A percentile compares a stretch with the other conserved stretches of the same genome.
These are phyloP conservation scores for Wallacemonas sp. DNA, from an alignment of 208 protist genomes.

Conservation along the genomic window DNA sequence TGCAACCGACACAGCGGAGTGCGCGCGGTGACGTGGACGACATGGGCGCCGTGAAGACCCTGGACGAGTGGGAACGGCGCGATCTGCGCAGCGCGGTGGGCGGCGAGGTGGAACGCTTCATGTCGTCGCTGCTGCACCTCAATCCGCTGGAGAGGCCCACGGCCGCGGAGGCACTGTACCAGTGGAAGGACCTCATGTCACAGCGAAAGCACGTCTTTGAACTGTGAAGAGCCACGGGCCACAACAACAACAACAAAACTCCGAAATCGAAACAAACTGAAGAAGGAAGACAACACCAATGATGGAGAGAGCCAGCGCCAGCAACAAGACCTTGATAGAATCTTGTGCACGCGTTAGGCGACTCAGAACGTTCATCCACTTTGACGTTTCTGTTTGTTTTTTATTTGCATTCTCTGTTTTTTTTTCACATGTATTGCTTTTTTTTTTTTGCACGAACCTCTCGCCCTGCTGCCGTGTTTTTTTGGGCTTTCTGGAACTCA, in stretches of 20 bases:
- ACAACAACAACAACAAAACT: not conserved
- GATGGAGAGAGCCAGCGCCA: too few species aligned
- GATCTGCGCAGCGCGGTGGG: conserved; percentile 50
- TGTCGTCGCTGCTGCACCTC: conserved; percentile 51
- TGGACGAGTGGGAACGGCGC: conserved; percentile 51
- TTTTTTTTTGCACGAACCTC: too few species aligned
- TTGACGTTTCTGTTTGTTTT: too few species aligned
- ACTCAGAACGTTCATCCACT: too few species aligned
- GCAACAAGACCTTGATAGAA: too few species aligned
- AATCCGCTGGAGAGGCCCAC: conserved; percentile 68
- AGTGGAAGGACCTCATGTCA: conserved; percentile 53
- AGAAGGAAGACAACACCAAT: too few species aligned
- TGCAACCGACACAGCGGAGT: not conserved
- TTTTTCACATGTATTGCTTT: not conserved
- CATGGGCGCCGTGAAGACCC: conserved; percentile 16
- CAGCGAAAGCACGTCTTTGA: not conserved
- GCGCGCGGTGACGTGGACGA: not conserved
- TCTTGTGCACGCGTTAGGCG: too few species aligned
- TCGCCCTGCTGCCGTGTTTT: too few species aligned
- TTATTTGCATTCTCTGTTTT: not conserved
- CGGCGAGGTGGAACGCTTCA: conserved; percentile 49
- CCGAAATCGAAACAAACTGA: too few species aligned
- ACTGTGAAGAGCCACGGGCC: not conserved
- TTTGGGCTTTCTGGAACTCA: not conserved
- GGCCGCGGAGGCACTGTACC: conserved; percentile 51